phyloP scores from a whole-genome alignment of 2,329 filamentous ascomycete species.

The Ophiocordyceps camponoti-saundersi region DNA sequence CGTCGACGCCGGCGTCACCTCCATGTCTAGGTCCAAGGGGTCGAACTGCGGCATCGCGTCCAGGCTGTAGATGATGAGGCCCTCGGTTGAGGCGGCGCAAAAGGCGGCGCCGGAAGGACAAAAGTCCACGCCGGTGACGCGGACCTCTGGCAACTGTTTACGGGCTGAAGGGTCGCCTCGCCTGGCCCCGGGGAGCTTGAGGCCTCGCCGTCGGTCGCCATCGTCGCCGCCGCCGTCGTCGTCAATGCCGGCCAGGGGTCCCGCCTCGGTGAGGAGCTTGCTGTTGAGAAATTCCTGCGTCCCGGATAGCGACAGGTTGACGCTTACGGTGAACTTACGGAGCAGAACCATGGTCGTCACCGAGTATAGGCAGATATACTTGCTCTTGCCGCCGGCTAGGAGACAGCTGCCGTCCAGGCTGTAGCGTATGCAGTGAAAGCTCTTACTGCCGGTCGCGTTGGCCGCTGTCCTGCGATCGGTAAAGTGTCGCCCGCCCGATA shows the following conservation, averaged over 20 bases:
- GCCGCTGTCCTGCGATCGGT: constrained; percentile 81
- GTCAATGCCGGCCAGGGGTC: constrained; percentile 70
- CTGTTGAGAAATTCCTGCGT: constrained; percentile 97
- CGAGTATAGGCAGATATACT: constrained; percentile 97
- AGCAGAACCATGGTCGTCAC: constrained; percentile 78
- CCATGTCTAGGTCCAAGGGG: constrained; percentile 88
- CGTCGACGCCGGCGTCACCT: constrained; percentile 77
- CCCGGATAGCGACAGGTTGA: constrained; percentile 88
- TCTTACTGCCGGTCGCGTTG: constrained; percentile 78
- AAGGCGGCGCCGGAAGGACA: constrained; percentile 79
- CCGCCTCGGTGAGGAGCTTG: constrained; percentile 77
- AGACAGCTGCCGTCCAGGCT: constrained; percentile 85
- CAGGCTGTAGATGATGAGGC: constrained; percentile 81
- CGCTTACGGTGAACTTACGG: constrained; percentile 89
- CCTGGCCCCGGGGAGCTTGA: constrained; percentile 67
- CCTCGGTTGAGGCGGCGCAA: constrained; percentile 89
- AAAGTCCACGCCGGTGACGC: constrained; percentile 72
- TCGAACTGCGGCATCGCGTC: constrained; percentile 78
- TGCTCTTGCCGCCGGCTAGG: constrained; percentile 86
- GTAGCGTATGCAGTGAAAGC: constrained; percentile 75
- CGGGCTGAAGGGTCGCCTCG: constrained; percentile 72
- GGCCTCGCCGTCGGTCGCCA: constrained; percentile 67
- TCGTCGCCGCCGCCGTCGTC: constrained; percentile 77
- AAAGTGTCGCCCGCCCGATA: constrained; percentile 79
- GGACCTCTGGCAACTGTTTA: constrained; percentile 62